These are phyloP conservation scores for Globisporangium nagaii DNA, from an alignment of 352 stramenopile species.

Conservation along the genomic window DNA sequence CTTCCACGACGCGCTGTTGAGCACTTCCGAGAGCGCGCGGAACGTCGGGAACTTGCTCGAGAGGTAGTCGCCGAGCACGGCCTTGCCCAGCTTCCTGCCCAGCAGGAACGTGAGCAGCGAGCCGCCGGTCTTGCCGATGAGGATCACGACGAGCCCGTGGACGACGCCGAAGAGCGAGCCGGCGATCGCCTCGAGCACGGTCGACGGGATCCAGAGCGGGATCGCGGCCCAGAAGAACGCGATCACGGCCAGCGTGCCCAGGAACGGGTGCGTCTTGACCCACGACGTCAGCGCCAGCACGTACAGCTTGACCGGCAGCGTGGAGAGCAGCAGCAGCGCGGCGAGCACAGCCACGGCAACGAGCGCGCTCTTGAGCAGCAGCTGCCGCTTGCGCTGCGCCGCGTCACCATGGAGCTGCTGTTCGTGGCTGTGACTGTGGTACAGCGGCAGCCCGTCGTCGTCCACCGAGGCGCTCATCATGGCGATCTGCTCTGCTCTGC, in stretches of 20 bases:
- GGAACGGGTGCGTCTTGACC: constrained; percentile 41
- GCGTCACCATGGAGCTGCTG: not conserved
- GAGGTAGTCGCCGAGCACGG: constrained; percentile 57
- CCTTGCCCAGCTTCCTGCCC: constrained; percentile 47
- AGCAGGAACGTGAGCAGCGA: constrained; percentile 66
- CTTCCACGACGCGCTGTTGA: constrained; percentile 69
- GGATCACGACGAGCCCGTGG: constrained; percentile 45
- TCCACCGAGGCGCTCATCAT: not conserved
- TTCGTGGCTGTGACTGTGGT: not conserved
- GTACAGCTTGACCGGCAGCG: constrained; percentile 44
- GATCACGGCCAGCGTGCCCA: constrained; percentile 45
- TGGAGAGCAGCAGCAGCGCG: constrained; percentile 21
- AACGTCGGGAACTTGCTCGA: constrained; percentile 58
- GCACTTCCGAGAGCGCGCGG: constrained; percentile 53
- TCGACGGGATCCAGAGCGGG: constrained; percentile 63
- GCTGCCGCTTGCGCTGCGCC: not conserved
- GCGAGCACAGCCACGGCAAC: not conserved
- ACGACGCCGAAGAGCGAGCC: constrained; percentile 63
- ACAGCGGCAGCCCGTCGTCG: constrained; percentile 2
- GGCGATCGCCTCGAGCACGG: constrained; percentile 55
- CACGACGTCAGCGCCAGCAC: constrained; percentile 34
- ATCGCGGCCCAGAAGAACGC: constrained; percentile 59
- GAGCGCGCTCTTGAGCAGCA: constrained; percentile 1
- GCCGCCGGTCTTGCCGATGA: constrained; percentile 61
- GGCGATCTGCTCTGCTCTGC: not conserved